Conservation (phyloP, 2,329 filamentous ascomycete genomes). For the Fusarium sp. region DNA sequence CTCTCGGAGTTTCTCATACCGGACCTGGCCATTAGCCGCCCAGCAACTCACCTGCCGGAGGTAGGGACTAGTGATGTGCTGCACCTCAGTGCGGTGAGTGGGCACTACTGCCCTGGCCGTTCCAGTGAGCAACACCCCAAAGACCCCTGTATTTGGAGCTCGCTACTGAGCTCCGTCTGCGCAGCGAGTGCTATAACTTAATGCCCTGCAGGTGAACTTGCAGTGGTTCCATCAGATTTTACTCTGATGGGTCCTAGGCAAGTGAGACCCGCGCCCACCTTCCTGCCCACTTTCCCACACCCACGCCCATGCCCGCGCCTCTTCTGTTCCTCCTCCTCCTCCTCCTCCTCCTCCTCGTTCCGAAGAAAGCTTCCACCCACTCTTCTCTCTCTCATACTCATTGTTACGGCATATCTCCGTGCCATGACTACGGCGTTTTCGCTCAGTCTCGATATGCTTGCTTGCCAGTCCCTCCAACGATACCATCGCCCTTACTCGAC, state of each 20-base stretch:
- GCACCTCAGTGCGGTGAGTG: conserved; percentile 7
- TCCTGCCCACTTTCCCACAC: conserved; percentile 39
- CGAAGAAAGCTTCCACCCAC: conserved; percentile 47
- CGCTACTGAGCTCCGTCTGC: conserved; percentile 6
- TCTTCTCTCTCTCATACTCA: conserved; percentile 42
- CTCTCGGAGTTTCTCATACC: background rate
- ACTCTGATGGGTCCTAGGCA: conserved; percentile 19
- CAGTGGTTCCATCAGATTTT: conserved; percentile 24
- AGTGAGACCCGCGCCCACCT: conserved; percentile 39
- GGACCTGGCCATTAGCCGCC: conserved; percentile 18
- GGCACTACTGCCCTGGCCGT: background rate
- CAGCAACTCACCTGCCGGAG: background rate
- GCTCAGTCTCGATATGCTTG: conserved; percentile 45
- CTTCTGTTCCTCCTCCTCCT: conserved; percentile 20
- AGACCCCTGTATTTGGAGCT: conserved; percentile 28
- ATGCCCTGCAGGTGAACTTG: conserved; percentile 20
- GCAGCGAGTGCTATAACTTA: conserved; percentile 11
- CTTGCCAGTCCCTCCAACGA: conserved; percentile 44
- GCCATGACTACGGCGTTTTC: conserved; percentile 40
- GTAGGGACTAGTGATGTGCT: background rate
- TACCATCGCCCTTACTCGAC: conserved; percentile 38
- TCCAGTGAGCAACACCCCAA: background rate
- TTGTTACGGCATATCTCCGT: conserved; percentile 33
- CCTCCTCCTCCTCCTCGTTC: conserved; percentile 26
- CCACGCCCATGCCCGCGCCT: conserved; percentile 20